Evolutionary conservation across 768 basidiomycete species (phyloP), one percentile per base, ranked within the genome.

Genomic region (Pisolithus marmoratus): DNA sequence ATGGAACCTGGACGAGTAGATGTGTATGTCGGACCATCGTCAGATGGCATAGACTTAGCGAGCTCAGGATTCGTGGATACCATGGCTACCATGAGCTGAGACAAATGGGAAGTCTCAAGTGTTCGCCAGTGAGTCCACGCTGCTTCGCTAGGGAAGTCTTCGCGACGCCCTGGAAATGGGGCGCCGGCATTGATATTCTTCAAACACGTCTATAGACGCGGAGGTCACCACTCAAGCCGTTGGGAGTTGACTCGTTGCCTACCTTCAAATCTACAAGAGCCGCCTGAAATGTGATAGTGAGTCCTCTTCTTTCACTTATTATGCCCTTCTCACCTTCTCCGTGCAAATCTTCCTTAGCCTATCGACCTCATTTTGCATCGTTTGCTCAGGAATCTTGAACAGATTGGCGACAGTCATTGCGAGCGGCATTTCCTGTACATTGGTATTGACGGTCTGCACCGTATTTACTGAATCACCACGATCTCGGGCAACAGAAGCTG

Each of bases 221-320:
- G 51, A 37, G 29, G 41, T 58, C 44, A 52, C 14, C 15, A 45
- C 40, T 48, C 17, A 54, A 24, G 36, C 50, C 27, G 17, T 38
- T 20, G 17, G 17, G 27, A 4, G 17, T 8, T 12, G 31, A 19
- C 27, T 37, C n/a, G n/a, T 42, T 37, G 56, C 63, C 42, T 63
- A 87, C 91, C 80, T 94, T 96, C 51, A 95, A 76, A 65, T 96
- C 93, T 41, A 77, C 77, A 52, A 96, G 70, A 0, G 93, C 93
- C 23, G 93, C 91, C 84, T 91, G 55, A 27, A 46, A 27, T 52
- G 45, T 48, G 48, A 50, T 40, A 38, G 14, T 55, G 29, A 60
- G 51, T 19, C 17, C 1, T 9, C 43, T n/a, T 27, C 15, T 14
- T 42, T 36, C 1, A n/a, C 4, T 26, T 26, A 19, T 20, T 23